Conservation (phyloP, 2,329 filamentous ascomycete species). For the Karstenula rhodostoma region DNA sequence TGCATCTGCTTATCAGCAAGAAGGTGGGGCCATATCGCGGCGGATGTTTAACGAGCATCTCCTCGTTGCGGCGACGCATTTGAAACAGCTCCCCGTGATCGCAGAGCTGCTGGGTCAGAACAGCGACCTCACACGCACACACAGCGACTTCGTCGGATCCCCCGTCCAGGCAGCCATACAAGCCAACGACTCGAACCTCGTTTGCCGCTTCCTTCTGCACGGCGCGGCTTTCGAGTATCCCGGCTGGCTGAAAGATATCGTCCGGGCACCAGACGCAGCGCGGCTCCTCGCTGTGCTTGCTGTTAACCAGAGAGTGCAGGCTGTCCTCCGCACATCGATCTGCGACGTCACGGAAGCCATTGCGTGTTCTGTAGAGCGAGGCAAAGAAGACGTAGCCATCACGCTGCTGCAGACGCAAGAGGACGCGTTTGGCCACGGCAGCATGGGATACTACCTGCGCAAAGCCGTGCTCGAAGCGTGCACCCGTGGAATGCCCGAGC, state of each 20-base stretch:
- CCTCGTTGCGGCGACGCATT: slow-evolving; percentile 1
- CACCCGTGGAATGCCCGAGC: neutral
- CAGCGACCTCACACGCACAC: neutral
- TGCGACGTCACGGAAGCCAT: neutral
- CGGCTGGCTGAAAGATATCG: slow-evolving; percentile 1
- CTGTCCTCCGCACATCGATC: neutral
- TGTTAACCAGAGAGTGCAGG: neutral
- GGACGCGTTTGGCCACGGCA: neutral
- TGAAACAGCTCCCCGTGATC: neutral
- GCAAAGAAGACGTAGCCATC: neutral
- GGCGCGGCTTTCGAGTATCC: neutral
- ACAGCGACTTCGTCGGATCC: neutral
- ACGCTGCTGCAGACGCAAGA: neutral
- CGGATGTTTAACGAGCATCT: neutral
- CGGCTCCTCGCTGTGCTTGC: neutral
- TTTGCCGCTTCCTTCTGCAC: neutral
- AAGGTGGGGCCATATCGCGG: neutral
- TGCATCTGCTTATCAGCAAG: neutral
- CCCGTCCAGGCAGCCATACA: neutral
- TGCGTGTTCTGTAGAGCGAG: neutral
- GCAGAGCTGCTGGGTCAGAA: neutral
- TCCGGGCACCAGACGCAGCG: neutral
- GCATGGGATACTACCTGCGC: neutral
- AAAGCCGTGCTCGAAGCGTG: neutral
- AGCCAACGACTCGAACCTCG: neutral